phyloP scores from a whole-genome alignment of 768 basidiomycete species.

The Gloeopeniophorella convolvens region DNA sequence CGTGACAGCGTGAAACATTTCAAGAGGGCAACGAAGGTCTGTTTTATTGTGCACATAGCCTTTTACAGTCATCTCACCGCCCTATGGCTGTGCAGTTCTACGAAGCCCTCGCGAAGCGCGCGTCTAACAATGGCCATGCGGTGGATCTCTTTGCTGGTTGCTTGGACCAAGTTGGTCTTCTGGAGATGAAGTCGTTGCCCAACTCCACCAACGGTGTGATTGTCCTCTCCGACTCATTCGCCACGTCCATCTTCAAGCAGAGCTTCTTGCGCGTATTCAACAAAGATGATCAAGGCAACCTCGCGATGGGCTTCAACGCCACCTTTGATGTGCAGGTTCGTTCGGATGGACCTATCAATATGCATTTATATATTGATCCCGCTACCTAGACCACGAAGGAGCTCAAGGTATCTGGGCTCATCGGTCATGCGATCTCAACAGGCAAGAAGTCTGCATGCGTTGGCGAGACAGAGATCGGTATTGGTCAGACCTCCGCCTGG shows the following conservation, averaged over 20 bases:
- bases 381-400: constrained; percentile 86
- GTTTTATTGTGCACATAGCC: constrained; percentile 10
- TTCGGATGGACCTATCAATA: constrained; percentile 9
- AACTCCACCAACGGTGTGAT: constrained; percentile 97
- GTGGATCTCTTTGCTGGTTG: constrained; percentile 96
- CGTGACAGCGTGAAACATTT: constrained; percentile 95
- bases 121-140: constrained; percentile 89
- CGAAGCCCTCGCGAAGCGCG: constrained; percentile 88
- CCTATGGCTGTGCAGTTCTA: constrained; percentile 63
- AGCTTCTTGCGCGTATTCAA: constrained; percentile 89
- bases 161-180: constrained; percentile 92
- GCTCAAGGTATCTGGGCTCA: constrained; percentile 94
- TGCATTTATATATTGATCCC: constrained; percentile 1
- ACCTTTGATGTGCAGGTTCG: constrained; percentile 93
- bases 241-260: constrained; percentile 98
- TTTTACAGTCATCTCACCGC: not conserved
- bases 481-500: constrained; percentile 98
- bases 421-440: constrained; percentile 95
- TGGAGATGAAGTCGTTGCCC: constrained; percentile 95
- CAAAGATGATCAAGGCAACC: constrained; percentile 87
- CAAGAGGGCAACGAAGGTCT: constrained; percentile 92
- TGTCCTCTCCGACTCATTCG: constrained; percentile 93
- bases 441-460: constrained; percentile 96
- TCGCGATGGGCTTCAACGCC: constrained; percentile 98
- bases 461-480: constrained; percentile 98